A percentile compares a stretch with the other conserved stretches of the same genome.
Evolutionary conservation across 1,284 basidiomycete genomes (phyloP).

Genomic region (Malassezia restricta): DNA sequence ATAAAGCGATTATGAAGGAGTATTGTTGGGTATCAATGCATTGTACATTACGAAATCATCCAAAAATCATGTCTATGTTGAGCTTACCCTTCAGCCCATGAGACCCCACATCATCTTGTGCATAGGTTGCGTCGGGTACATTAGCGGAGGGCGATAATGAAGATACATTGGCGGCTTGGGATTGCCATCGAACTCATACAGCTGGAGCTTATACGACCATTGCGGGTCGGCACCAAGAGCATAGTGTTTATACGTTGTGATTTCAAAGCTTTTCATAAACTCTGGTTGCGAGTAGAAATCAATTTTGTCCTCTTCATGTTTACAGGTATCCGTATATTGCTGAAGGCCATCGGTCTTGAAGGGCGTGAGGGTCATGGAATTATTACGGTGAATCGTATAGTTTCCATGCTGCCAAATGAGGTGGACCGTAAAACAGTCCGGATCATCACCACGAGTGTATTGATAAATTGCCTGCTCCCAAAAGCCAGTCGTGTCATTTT

Average conservation of each 20-base stretch:
- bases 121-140: constrained; percentile 16
- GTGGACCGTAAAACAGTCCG: constrained; percentile 30
- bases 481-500: constrained; percentile 16
- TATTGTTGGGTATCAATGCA: neutral
- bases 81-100: neutral
- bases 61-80: too few relatives aligned
- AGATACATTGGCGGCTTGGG: constrained; percentile 21
- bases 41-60: too few relatives aligned
- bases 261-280: constrained; percentile 17
- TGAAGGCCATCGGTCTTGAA: constrained; percentile 25
- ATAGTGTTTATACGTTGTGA: constrained; percentile 19
- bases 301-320: neutral
- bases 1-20: neutral
- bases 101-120: constrained; percentile 11
- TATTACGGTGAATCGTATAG: constrained; percentile 31
- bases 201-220: constrained; percentile 18
- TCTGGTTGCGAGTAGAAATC: constrained; percentile 22
- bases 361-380: constrained; percentile 20
- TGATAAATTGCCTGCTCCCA: constrained; percentile 43
- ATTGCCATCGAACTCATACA: constrained; percentile 23
- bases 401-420: constrained; percentile 45
- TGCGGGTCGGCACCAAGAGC: neutral
- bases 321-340: constrained; percentile 10
- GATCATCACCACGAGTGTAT: constrained; percentile 16
- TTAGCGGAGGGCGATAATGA: constrained; percentile 14